These are phyloP conservation scores for Candida anglica DNA, from an alignment of 805 yeast species.

Conservation along the genomic window DNA sequence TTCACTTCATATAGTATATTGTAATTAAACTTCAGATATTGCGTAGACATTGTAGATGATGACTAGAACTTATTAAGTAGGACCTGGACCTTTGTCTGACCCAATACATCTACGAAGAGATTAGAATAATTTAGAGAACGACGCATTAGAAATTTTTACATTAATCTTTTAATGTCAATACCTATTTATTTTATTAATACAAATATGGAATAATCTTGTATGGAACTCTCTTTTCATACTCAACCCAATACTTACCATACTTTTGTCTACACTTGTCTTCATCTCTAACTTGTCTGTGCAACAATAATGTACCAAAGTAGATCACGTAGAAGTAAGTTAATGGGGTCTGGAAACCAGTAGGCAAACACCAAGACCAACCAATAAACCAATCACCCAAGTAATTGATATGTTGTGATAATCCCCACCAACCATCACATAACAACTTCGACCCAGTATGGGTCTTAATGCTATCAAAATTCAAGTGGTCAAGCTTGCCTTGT, in stretches of 20 bases:
- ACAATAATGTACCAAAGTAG: conserved; percentile 74
- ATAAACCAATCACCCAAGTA: conserved; percentile 95
- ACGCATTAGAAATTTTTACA: too few relatives aligned
- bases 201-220: conserved; percentile 87
- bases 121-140: too few relatives aligned
- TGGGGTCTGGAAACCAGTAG: conserved; percentile 78
- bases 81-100: too few relatives aligned
- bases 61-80: too few relatives aligned
- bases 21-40: neutral
- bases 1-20: neutral
- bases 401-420: conserved; percentile 84
- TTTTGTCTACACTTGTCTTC: conserved; percentile 85
- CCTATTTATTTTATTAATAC: too few relatives aligned
- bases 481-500: conserved; percentile 66
- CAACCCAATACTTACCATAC: conserved; percentile 83
- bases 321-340: conserved; percentile 83
- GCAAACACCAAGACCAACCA: conserved; percentile 88
- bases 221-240: conserved; percentile 78
- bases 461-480: conserved; percentile 55
- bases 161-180: too few relatives aligned
- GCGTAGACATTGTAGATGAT: too few relatives aligned
- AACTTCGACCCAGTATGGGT: conserved; percentile 78
- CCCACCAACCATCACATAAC: conserved; percentile 96
- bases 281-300: conserved; percentile 89
- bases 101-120: too few relatives aligned